Base-by-base conservation (phyloP, 345 rosid species). In the Luvunga scandens region DNA sequence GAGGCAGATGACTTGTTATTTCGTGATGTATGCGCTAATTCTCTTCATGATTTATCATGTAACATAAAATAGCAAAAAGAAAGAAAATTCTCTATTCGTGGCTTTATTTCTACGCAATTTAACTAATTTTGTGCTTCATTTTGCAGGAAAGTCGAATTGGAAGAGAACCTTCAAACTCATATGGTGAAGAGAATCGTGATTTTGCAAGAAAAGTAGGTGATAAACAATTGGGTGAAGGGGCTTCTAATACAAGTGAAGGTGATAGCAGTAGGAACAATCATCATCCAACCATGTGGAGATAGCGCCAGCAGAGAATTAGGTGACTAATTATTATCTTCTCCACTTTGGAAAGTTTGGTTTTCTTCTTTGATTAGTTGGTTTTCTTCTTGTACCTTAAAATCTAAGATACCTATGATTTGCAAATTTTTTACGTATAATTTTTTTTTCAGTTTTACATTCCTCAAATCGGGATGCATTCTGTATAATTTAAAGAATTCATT, bases 1-100 rank as follows among this genome's bases (percentile, higher is more conserved):
- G 99, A 93, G 87, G 94, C 97, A 10, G 99, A 95, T 80, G 94
- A 93, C 84, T 79, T 95, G 83, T 84, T 93, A 82, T 86, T 85
- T 82, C 93, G 84, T 36, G 93, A 95, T 77, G 99, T 93, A 89
- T 34, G 90, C 81, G 27, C 75, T 63, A 24, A 66, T 57, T 48
- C 72, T 69, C 66, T 61, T 69, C 62, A 25, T 18, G 6, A 78
- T 42, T 34, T 28, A 21, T 38, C 28, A 31, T 38, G 38, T 71
- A 53, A 30, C n/a, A 9, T 39, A 16, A 33, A 16, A 59, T 16
- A 25, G 24, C 50, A 21, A 2, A 19, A 56, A 71, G 75, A 55
- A 50, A 9, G 45, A 31, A 21, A 6, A 30, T 22, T 60, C 16
- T n/a, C 14, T n/a, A n/a, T 36, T 36, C 33, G 31, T 64, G 30